Percentiles rank a stretch among this genome's conserved stretches.
Conservation (phyloP, 2,329 filamentous ascomycete species). For the Aspergillus spinulosporus region DNA sequence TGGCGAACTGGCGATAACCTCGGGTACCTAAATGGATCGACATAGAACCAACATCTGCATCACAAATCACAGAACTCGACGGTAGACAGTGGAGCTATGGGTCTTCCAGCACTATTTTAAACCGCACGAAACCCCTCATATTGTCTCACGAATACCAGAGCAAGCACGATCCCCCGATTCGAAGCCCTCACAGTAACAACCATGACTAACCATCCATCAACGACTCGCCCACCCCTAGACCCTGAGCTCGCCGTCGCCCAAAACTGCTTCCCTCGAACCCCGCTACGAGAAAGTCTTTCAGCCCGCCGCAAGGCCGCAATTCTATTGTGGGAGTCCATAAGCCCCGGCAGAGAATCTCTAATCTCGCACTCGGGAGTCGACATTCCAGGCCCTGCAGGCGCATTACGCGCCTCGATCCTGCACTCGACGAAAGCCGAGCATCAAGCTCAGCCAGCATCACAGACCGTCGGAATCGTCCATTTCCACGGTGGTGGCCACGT, state of each 20-base stretch:
- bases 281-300: neutral
- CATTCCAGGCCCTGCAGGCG: conserved; percentile 14
- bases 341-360: conserved; percentile 5
- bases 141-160: no score
- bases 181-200: no score
- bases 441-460: neutral
- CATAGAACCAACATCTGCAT: neutral
- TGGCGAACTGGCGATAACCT: neutral
- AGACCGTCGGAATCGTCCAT: conserved; percentile 59
- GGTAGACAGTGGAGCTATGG: neutral
- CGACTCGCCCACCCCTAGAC: conserved; percentile 1
- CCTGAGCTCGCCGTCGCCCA: neutral
- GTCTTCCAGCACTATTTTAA: neutral
- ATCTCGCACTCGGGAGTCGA: conserved; percentile 12
- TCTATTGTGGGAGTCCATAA: conserved; percentile 6
- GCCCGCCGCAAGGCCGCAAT: neutral
- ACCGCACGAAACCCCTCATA: neutral
- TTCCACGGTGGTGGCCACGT: conserved; percentile 8
- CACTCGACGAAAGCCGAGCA: conserved; percentile 5
- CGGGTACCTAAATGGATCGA: neutral
- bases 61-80: neutral
- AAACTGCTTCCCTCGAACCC: neutral
- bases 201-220: neutral
- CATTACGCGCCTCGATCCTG: conserved; percentile 14
- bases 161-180: no score